Conservation (phyloP, 169 alveolate species). For the Perkinsus marinus region DNA sequence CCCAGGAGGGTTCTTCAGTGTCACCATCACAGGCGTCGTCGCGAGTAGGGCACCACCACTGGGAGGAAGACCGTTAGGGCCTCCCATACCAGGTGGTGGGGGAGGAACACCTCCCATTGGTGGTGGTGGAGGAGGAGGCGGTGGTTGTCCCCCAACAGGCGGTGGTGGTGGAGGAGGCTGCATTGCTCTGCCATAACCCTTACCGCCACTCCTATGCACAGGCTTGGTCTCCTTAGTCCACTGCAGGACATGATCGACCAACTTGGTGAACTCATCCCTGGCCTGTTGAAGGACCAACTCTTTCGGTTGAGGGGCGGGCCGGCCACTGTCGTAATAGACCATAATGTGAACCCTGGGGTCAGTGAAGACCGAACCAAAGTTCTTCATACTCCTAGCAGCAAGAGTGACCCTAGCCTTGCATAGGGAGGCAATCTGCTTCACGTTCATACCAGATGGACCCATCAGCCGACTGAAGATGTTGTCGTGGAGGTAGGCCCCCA, state of each 20-base stretch:
- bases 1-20: neutral
- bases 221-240: neutral
- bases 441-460: neutral
- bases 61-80: neutral
- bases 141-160: neutral
- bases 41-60: neutral
- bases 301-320: neutral
- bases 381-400: neutral
- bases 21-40: neutral
- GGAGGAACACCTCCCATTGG: neutral
- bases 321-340: neutral
- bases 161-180: neutral
- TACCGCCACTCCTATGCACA: neutral
- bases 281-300: neutral
- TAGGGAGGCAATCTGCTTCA: neutral
- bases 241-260: neutral
- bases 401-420: neutral
- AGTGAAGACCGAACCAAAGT: neutral
- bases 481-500: neutral
- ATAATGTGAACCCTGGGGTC: neutral
- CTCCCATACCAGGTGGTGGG: neutral
- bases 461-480: neutral
- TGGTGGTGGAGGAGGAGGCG: neutral
- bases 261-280: neutral
- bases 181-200: neutral